Evolutionary conservation across 805 yeast genomes (phyloP).

Genomic region (Myxozyma melibiosi): DNA sequence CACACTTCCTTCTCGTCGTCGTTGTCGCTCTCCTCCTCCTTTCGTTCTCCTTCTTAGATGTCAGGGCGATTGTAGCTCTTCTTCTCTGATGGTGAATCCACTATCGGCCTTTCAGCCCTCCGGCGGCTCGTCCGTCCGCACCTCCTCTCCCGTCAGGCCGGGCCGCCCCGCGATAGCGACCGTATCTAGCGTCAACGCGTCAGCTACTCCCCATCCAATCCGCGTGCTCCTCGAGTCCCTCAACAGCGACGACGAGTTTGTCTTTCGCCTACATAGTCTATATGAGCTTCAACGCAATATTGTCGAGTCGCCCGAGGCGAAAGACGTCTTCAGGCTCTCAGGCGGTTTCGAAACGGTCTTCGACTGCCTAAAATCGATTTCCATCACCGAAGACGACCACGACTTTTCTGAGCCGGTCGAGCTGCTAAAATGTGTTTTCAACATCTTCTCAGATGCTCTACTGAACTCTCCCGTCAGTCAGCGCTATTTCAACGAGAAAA

Average conservation of each 20-base stretch:
- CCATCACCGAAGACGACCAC: constrained; percentile 10
- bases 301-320: constrained; percentile 33
- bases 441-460: constrained; percentile 32
- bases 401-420: constrained; percentile 34
- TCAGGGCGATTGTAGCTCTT: too few species aligned
- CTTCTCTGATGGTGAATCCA: constrained; percentile 37
- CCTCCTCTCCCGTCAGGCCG: constrained; percentile 25
- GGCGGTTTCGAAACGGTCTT: constrained; percentile 33
- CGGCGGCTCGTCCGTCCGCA: constrained; percentile 11
- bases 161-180: constrained; percentile 20
- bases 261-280: constrained; percentile 26
- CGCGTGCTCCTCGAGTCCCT: constrained; percentile 28
- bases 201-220: constrained; percentile 29
- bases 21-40: not conserved
- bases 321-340: constrained; percentile 32
- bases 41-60: not conserved
- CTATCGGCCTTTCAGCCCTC: constrained; percentile 14
- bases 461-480: constrained; percentile 15
- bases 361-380: constrained; percentile 22
- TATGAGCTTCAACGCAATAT: constrained; percentile 34
- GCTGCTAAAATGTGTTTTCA: constrained; percentile 32
- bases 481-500: constrained; percentile 25
- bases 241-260: constrained; percentile 29
- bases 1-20: not conserved
- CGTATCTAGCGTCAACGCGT: constrained; percentile 27